Percentiles rank a stretch among this genome's conserved stretches.
Evolutionary conservation across 805 yeast genomes (phyloP).

Genomic region (Spathaspora girioi): DNA sequence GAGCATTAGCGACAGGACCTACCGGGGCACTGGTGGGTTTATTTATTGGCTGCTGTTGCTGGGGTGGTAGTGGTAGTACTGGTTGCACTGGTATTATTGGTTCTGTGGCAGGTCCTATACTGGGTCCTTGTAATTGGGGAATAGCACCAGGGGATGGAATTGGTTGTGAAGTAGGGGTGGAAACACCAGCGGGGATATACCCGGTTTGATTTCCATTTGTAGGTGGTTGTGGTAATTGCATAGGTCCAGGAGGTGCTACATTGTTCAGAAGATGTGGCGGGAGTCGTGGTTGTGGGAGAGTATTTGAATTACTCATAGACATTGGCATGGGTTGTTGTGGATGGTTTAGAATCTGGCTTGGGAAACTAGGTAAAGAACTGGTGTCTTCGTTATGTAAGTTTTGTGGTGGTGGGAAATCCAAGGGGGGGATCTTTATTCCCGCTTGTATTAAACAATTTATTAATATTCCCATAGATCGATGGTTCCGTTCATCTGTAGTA

Average conservation of each 20-base stretch:
- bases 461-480: slow-evolving; percentile 48
- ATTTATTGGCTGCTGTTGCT: not conserved
- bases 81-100: not conserved
- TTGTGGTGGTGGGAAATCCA: slow-evolving; percentile 50
- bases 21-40: slow-evolving; percentile 1
- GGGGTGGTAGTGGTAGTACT: not conserved
- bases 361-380: not conserved
- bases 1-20: not conserved
- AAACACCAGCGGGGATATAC: not conserved
- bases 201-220: not conserved
- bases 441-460: slow-evolving; percentile 48
- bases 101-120: not conserved
- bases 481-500: slow-evolving; percentile 53
- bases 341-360: not conserved
- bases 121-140: not conserved
- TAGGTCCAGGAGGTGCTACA: not conserved
- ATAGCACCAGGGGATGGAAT: not conserved
- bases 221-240: slow-evolving; percentile 3
- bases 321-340: not conserved
- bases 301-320: not conserved
- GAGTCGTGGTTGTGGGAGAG: not conserved
- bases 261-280: slow-evolving; percentile 7
- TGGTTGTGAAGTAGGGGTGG: not conserved
- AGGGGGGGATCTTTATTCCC: slow-evolving; percentile 66
- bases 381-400: not conserved